Evolutionary conservation across 768 basidiomycete genomes (phyloP), one percentile per base, ranked within the genome.

Genomic region (Calocybe cyanea): DNA sequence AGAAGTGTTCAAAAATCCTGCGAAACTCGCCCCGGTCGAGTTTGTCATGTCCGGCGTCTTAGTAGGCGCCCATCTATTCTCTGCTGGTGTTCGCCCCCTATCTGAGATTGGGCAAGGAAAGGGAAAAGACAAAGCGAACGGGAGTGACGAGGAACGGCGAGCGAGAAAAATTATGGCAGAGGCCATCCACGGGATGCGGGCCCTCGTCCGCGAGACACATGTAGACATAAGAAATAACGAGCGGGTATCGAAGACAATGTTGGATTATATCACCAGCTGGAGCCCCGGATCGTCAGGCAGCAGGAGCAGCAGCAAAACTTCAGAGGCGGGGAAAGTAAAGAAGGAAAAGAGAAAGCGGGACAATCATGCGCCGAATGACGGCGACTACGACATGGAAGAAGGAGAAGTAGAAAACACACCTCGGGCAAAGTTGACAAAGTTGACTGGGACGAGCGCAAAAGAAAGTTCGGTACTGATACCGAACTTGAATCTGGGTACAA

Each of bases 11-110:
- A 20, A 15, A 23, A 13, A 30, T 54, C 36, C 63, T 11, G 15
- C 68, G 51, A 81, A 80, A 31, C 69, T 88, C 1, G 72, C 85
- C 0, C 87, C 87, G 0, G 67, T 87, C 32, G 87, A 90, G 59
- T 79, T 90, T 50, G 69, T 85, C 38, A 64, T 74, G 51, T 73
- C 78, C 38, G 68, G 68, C 17, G 54, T 85, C 3, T 60, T 88
- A 17, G 73, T 87, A 13, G 70, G 72, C 10, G 59, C 69, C n/a
- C 67, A 74, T 43, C 78, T 71, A 61, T 62, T 68, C 11, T 57
- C 28, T 4, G 51, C 38, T 15, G 48, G 48, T 14, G 5, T 18
- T 11, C 38, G 21, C 9, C 33, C 14, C 9, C 31, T n/a, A 1
- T 28, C 25, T 11, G 17, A 20, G 31, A 23, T 0, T 14, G 20